phyloP scores from a whole-genome alignment of 2,329 filamentous ascomycete species.

The Cercospora janseana region DNA sequence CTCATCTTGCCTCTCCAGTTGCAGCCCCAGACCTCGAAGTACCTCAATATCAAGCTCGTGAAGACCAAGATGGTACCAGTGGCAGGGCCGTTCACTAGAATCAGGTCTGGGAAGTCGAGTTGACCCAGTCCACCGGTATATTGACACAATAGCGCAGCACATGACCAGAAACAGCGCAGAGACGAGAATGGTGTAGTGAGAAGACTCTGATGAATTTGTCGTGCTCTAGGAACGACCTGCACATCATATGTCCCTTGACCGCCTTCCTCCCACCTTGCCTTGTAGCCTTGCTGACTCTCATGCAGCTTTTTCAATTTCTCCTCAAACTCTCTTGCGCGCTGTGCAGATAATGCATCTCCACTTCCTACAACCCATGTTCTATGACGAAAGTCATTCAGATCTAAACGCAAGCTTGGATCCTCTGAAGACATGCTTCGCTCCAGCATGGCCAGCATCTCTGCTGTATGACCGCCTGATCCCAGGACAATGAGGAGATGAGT shows the following conservation, averaged over 20 bases:
- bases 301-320: constrained; percentile 26
- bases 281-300: constrained; percentile 16
- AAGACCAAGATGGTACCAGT: constrained; percentile 76
- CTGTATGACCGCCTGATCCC: constrained; percentile 89
- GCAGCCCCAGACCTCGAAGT: constrained; percentile 45
- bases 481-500: constrained; percentile 74
- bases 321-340: constrained; percentile 65
- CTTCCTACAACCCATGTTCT: constrained; percentile 79
- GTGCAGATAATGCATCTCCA: constrained; percentile 70
- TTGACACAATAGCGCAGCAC: constrained; percentile 55
- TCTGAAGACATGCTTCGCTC: constrained; percentile 52
- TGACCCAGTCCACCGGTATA: constrained; percentile 14
- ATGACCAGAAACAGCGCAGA: constrained; percentile 62
- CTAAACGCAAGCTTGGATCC: constrained; percentile 37
- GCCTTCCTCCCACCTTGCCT: constrained; percentile 19
- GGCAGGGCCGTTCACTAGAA: constrained; percentile 85
- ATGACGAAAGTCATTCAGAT: constrained; percentile 51
- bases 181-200: constrained; percentile 69
- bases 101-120: constrained; percentile 63
- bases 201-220: constrained; percentile 77
- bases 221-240: constrained; percentile 70
- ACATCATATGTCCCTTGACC: constrained; percentile 56
- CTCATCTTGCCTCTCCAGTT: constrained; percentile 57
- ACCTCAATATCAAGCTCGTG: constrained; percentile 56
- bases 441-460: constrained; percentile 89